Evolutionary conservation across 345 rosid species (phyloP), one percentile per base, ranked within the genome.

Genomic region (Pugionium dolabratum): DNA sequence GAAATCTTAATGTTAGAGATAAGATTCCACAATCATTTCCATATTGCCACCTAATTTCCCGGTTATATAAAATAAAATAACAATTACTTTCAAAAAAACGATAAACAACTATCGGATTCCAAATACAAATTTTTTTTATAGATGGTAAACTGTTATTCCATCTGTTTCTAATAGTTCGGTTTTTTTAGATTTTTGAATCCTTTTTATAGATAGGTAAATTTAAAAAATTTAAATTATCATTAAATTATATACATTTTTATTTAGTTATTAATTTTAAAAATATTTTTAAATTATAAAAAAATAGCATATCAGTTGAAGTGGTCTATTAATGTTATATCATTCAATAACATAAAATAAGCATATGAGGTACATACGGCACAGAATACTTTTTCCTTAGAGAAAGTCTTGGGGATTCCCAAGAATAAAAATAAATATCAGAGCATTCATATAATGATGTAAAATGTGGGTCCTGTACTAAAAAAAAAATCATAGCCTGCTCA

Each of bases 381-480:
- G 10, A 48, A 62, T 71, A 39, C 4, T 25, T 40, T 54, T 37
- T 4, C 1, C 4, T 11, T 31, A 4, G 63, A 47, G 26, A 70
- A 70, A 71, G 70, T 71, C 75, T 63, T 56, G 64, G 75, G 18
- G 18, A 71, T 47, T 63, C 70, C 70, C 11, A 55, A 55, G 5
- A 55, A 50, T 27, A 35, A 42, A 45, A 62, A 36, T 7, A 70
- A 30, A 45, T 10, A 54, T 71, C 64, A 41, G 53, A 18, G 18
- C 18, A 18, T 18, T 18, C 18, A 18, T 18, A 18, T 18, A 18
- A 18, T 18, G 18, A 18, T 18, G 18, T 18, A 18, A 62, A 70
- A 35, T 25, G 32, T 43, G 50, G 18, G 18, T 18, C 18, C 18
- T 18, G 18, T 18, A 18, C 18, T 32, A 36, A 58, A 18, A 18